Conservation (phyloP, 345 rosid species). For the Raphanus raphanistrum region DNA sequence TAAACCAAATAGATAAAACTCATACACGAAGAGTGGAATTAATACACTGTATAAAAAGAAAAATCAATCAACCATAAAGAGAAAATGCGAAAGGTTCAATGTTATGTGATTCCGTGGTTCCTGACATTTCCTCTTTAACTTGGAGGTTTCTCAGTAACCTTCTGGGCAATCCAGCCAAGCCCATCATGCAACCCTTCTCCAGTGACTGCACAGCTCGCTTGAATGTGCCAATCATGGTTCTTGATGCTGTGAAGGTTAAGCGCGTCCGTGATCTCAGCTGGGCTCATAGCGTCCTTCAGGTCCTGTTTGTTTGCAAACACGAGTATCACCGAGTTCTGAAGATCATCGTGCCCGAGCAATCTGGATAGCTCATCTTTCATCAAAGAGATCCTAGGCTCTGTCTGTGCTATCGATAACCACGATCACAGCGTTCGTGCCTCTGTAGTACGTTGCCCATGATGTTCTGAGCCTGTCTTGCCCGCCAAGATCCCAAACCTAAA, state of each 20-base stretch:
- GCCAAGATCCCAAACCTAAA: constrained; percentile 90
- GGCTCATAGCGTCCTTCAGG: constrained; percentile 87
- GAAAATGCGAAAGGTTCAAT: neutral
- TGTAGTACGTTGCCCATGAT: constrained; percentile 94
- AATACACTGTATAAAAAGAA: neutral
- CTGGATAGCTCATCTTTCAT: constrained; percentile 84
- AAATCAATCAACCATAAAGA: neutral
- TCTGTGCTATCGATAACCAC: constrained; percentile 90
- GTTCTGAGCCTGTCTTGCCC: constrained; percentile 91
- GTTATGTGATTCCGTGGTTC: neutral
- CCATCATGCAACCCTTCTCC: constrained; percentile 89
- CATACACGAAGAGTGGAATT: neutral
- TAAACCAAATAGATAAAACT: constrained; percentile 1
- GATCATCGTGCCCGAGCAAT: constrained; percentile 74
- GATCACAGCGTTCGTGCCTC: constrained; percentile 84
- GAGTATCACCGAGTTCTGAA: constrained; percentile 69
- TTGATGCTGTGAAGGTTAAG: constrained; percentile 87
- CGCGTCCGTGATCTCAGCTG: constrained; percentile 80
- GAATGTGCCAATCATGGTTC: constrained; percentile 96
- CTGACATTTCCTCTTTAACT: constrained; percentile 27
- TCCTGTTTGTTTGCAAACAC: constrained; percentile 93
- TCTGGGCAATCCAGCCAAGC: constrained; percentile 89
- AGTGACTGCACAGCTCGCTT: constrained; percentile 84
- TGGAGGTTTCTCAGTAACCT: constrained; percentile 72
- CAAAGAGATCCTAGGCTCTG: constrained; percentile 71